Percentiles rank a stretch among this genome's conserved stretches.
Evolutionary conservation across 352 stramenopile genomes (phyloP).

Genomic region (Phytopythium delawarense): DNA sequence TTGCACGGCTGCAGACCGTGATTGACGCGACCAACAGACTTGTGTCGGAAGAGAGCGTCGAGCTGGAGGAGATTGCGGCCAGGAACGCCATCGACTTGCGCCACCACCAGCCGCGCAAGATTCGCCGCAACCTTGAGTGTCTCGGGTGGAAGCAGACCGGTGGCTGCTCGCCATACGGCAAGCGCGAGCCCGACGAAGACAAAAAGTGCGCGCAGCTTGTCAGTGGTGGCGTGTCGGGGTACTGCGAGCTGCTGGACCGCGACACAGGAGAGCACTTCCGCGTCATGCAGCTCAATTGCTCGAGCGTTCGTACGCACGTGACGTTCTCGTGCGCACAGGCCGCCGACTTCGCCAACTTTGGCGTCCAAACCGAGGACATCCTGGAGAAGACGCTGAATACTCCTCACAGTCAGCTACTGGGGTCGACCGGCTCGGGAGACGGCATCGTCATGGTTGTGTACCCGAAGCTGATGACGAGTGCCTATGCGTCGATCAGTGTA

Average conservation of each 20-base stretch:
- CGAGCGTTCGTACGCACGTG: constrained; percentile 43
- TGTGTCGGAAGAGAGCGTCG: constrained; percentile 23
- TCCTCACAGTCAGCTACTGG: constrained; percentile 14
- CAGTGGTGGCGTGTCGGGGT: constrained; percentile 38
- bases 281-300: constrained; percentile 68
- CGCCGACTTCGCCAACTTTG: constrained; percentile 63
- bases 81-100: constrained; percentile 30
- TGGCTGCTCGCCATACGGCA: constrained; percentile 37
- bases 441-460: constrained; percentile 75
- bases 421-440: constrained; percentile 26
- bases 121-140: constrained; percentile 41
- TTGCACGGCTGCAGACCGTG: constrained; percentile 27
- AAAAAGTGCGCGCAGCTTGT: constrained; percentile 42
- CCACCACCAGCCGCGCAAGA: constrained; percentile 19
- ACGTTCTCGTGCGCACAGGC: constrained; percentile 53
- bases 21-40: constrained; percentile 27
- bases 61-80: constrained; percentile 30
- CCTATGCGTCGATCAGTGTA: constrained; percentile 51
- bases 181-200: constrained; percentile 46
- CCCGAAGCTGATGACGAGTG: constrained; percentile 62
- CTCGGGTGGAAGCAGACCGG: constrained; percentile 61
- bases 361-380: constrained; percentile 24
- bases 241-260: constrained; percentile 59
- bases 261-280: constrained; percentile 57
- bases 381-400: constrained; percentile 18